Conservation (phyloP, 1,284 basidiomycete genomes). For the Ceratobasidium sp. region DNA sequence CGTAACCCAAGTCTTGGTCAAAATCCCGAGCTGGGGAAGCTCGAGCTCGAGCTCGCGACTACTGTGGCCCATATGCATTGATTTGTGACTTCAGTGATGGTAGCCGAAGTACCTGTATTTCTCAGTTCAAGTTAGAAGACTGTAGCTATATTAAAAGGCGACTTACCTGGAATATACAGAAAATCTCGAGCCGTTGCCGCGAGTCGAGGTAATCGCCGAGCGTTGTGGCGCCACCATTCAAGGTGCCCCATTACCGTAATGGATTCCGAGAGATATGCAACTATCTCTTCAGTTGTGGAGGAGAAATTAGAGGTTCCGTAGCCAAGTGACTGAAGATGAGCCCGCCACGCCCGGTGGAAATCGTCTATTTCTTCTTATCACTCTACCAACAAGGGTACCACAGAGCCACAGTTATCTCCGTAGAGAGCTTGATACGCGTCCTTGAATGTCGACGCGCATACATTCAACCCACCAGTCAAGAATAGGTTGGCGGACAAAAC, state of each 20-base stretch:
- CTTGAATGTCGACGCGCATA: background rate
- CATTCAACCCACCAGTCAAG: background rate
- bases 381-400: background rate
- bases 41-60: too few species aligned
- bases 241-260: background rate
- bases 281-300: background rate
- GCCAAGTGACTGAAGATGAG: background rate
- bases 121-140: background rate
- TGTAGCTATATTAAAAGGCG: background rate
- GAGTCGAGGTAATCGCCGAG: background rate
- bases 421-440: background rate
- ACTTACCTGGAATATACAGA: conserved; percentile 13
- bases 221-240: background rate
- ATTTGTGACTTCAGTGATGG: too few species aligned
- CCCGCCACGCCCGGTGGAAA: background rate
- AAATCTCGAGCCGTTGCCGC: conserved; percentile 3
- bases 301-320: too few species aligned
- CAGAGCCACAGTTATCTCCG: background rate
- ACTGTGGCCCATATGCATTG: too few species aligned
- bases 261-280: background rate
- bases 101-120: conserved; percentile 25
- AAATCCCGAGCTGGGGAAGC: too few species aligned
- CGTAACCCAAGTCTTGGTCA: too few species aligned
- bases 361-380: background rate
- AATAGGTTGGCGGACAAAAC: background rate